phyloP scores from a whole-genome alignment of 1,284 basidiomycete species.

The Naganishia sp. region DNA sequence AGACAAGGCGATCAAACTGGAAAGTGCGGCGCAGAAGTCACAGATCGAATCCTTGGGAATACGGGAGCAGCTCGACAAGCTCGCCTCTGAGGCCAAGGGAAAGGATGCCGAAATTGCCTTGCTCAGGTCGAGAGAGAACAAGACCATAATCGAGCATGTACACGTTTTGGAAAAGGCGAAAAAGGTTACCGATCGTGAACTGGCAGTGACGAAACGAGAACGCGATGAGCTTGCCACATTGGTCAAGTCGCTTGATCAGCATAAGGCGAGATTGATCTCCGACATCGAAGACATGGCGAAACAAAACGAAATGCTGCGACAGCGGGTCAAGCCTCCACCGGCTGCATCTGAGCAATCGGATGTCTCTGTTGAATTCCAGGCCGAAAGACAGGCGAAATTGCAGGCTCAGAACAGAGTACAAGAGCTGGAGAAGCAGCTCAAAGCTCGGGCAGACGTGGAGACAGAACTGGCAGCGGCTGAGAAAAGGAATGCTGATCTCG shows the following conservation, averaged over 20 bases:
- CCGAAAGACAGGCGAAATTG: slow-evolving; percentile 1
- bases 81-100: slow-evolving; percentile 73
- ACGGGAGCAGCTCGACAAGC: slow-evolving; percentile 68
- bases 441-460: slow-evolving; percentile 35
- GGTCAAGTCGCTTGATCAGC: slow-evolving; percentile 47
- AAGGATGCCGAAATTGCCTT: slow-evolving; percentile 85
- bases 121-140: slow-evolving; percentile 76
- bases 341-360: slow-evolving; percentile 60
- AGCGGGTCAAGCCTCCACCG: slow-evolving; percentile 59
- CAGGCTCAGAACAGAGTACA: background rate
- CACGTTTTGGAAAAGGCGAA: slow-evolving; percentile 97
- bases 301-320: slow-evolving; percentile 72
- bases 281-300: slow-evolving; percentile 84
- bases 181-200: slow-evolving; percentile 88
- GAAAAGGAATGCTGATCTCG: slow-evolving; percentile 64
- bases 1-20: slow-evolving; percentile 64
- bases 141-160: slow-evolving; percentile 98
- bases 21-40: slow-evolving; percentile 67
- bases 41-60: slow-evolving; percentile 69
- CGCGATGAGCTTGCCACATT: slow-evolving; percentile 47
- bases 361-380: slow-evolving; percentile 48
- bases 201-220: slow-evolving; percentile 62
- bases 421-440: slow-evolving; percentile 19
- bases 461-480: slow-evolving; percentile 65
- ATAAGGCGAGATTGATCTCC: slow-evolving; percentile 64